Evolutionary conservation across 2,329 filamentous ascomycete genomes (phyloP), one percentile per base, ranked within the genome.

Genomic region (Fusarium graminum): DNA sequence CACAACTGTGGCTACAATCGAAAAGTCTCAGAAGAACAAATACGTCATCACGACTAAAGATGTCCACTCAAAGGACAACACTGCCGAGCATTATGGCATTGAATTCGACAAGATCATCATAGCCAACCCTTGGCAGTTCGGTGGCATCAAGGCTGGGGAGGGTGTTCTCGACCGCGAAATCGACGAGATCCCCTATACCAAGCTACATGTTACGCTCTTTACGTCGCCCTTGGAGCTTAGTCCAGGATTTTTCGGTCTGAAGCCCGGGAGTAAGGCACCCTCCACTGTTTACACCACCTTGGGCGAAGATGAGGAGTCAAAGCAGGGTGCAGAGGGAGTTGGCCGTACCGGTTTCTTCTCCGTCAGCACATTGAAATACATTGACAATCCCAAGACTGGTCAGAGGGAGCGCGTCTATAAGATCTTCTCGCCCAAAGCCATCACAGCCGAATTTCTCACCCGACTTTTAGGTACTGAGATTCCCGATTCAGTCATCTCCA

Each of bases 181-280:
- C 3, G 91, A 95, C 67, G 77, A 86, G 43, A 89, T 97, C n/a
- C 91, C 92, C 0, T 99, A 97, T 75, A 92, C 93, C 4, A 86
- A 86, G 45, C 85, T 98, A 1, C 90, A 98, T 73, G 94, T 97
- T 51, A 98, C 94, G 0, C 86, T 98, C 1, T 94, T 99, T 72
- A 84, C 94, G 0, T 92, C 93, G 0, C 88, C 92, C 0, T 86
- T 89, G 69, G 83, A 80, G n/a, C 84, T 97, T n/a, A 89, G 86
- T 19, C 85, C 91, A 0, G 76, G 76, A 4, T 93, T 88, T 74
- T 98, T 98, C 81, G 86, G 87, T 55, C 82, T 96, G 3, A 73
- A 82, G 3, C 75, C 83, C 0, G 83, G 79, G n/a, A 78, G 81
- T 29, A 76, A 80, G 16, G 86, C 91, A 0, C 95, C 95, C 0